Evolutionary conservation across 2,329 filamentous ascomycete genomes (phyloP), one percentile per base, ranked within the genome.

Genomic region (Phyllosticta paracitricarpa): DNA sequence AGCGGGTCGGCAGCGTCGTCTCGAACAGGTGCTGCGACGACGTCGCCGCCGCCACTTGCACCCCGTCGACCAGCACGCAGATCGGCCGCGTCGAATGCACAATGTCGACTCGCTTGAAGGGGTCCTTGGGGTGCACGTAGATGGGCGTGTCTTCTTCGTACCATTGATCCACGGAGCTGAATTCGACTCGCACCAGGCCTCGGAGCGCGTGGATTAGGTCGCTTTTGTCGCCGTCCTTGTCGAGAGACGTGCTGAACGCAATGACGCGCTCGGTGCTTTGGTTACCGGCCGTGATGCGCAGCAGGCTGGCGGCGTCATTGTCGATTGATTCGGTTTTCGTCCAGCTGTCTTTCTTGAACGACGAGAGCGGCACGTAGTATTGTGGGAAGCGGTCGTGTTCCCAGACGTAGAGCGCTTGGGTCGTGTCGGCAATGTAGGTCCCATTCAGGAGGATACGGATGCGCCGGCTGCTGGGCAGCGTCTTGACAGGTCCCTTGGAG

Each of bases 81-180:
- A 88, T 69, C 1, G 71, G 71, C 0, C 85, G 80, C 1, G 77
- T 75, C 0, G 84, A 86, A 1, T 76, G 75, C 4, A 88, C 70
- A 26, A 84, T 80, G 61, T 88, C 85, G 63, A 89, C 75, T 12
- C 86, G 79, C 65, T 85, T 86, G 73, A 82, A 87, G 0, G 85
- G 86, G 59, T 88, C 85, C 64, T 87, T 87, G 0, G 85, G 85
- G 62, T 89, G 86, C 3, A 83, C 77, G 66, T 79, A 80, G 60
- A 87, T 81, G 1, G 78, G 80, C 0, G 75, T 73, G 57, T 86
- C 83, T 71, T 87, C 85, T 67, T 86, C 84, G 65, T 79, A 79
- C 79, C 79, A 82, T 55, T 51, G 59, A 33, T 59, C 63, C 4
- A 52, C 40, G 1, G 65, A 66, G 4, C 62, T 51, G 57, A 73